Evolutionary conservation across 441 rosid genomes (phyloP).

Genomic region (Populus trichocarpa): DNA sequence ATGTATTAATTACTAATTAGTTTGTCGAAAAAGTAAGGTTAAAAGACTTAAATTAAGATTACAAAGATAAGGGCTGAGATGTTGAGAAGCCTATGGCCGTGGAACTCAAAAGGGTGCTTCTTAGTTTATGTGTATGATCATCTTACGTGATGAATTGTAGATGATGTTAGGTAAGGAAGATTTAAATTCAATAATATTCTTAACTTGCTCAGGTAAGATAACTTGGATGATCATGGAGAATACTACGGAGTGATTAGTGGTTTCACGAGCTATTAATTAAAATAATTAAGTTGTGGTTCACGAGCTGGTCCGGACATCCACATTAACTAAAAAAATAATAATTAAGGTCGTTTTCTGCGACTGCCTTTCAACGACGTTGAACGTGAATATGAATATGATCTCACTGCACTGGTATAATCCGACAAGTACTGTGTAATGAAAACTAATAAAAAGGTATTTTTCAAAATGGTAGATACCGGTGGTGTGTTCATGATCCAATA

Average conservation of each 20-base stretch:
- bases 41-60: too few species aligned
- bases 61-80: background rate
- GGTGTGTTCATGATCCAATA: background rate
- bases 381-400: background rate
- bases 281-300: background rate
- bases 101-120: background rate
- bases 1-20: background rate
- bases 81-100: background rate
- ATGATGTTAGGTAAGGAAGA: background rate
- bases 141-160: background rate
- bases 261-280: too few species aligned
- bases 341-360: background rate
- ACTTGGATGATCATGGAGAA: background rate
- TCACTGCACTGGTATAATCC: background rate
- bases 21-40: background rate
- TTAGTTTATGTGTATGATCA: too few species aligned
- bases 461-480: background rate
- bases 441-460: too few species aligned
- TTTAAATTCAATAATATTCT: too few species aligned
- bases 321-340: too few species aligned
- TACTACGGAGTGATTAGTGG: background rate
- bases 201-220: background rate
- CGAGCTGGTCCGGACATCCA: too few species aligned
- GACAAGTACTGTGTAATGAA: background rate
- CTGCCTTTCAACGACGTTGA: background rate